Evolutionary conservation across 2,329 filamentous ascomycete genomes (phyloP), one percentile per base, ranked within the genome.

Genomic region (Trichothecium roseum): DNA sequence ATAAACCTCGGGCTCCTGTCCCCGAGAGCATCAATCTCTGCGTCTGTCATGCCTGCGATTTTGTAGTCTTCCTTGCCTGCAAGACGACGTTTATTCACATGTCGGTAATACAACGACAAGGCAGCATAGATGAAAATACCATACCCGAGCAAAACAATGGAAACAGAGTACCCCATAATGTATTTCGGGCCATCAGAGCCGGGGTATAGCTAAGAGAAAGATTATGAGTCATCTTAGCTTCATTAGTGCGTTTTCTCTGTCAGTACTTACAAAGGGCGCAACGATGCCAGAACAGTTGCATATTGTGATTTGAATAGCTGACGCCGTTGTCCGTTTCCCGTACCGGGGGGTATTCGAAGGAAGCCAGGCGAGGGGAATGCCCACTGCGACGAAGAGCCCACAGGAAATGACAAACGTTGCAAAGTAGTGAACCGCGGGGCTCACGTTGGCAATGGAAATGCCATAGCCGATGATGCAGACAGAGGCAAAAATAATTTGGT

Each of bases 21-120:
- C 1, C 63, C 63, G 48, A 65, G 49, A 20, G 59, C 54, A 22
- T 51, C 51, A 20, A 66, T 58, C 43, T 64, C 60, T 12, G 56
- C 46, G 30, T 59, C 56, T 1, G 52, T 57, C 47, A 54, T 56
- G 20, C 59, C 59, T 31, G 62, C 59, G 18, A 64, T 50, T 28
- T 57, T 50, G 37, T 54, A 51, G 36, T 68, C 57, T 40, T 60
- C 53, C 34, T 52, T 48, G 1, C 61, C 62, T 12, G 46, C 49
- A 2, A 51, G 46, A 10, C 60, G 51, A 8, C 49, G 44, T 34
- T 52, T 52, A 42, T 66, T 66, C 14, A 52, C 44, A 2, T 46
- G 38, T 35, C 39, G 43, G 32, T 56, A 60, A 40, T 58, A 50
- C 4, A 51, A 33, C 26, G 43, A 44, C 2, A 57, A 36, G 2